Percentiles rank a stretch among this genome's conserved stretches.
Evolutionary conservation across 169 alveolate species (phyloP).

Genomic region (Pseudocohnilembus persalinus): DNA sequence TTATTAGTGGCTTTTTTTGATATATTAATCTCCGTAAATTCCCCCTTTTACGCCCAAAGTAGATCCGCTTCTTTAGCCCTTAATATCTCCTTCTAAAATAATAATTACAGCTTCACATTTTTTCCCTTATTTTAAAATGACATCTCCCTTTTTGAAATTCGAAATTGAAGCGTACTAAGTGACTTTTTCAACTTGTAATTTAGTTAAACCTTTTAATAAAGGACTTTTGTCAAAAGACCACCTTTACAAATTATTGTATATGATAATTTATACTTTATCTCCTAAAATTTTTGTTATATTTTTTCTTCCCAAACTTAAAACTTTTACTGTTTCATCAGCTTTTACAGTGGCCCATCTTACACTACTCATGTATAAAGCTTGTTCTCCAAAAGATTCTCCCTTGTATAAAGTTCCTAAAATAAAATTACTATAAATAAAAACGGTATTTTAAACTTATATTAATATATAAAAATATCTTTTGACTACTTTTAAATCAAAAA

Average conservation of each 20-base stretch:
- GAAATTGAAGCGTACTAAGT: slow-evolving; percentile 12
- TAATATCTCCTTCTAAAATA: slow-evolving; percentile 17
- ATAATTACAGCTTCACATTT: slow-evolving; percentile 17
- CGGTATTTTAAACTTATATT: no score
- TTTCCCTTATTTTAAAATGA: slow-evolving; percentile 2
- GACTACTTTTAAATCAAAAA: no score
- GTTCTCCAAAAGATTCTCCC: slow-evolving; percentile 95
- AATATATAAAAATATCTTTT: no score
- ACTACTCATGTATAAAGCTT: slow-evolving; percentile 44
- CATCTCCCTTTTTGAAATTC: slow-evolving; percentile 20
- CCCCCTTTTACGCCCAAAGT: slow-evolving; percentile 25
- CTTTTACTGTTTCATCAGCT: slow-evolving; percentile 51
- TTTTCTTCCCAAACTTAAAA: slow-evolving; percentile 38
- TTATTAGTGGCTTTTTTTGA: neutral
- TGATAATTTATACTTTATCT: slow-evolving; percentile 42
- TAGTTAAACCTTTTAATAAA: slow-evolving; percentile 27
- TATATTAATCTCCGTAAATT: slow-evolving; percentile 38
- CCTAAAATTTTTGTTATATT: slow-evolving; percentile 46
- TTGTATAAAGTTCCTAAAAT: slow-evolving; percentile 80
- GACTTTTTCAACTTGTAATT: slow-evolving; percentile 42
- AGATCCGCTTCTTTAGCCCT: neutral
- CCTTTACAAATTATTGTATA: slow-evolving; percentile 27
- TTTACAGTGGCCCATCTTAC: slow-evolving; percentile 51
- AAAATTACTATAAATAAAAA: no score
- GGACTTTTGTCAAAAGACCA: slow-evolving; percentile 44